These are phyloP conservation scores for Fragosphaeria purpurea DNA, from an alignment of 2,329 filamentous ascomycete species.

Conservation along the genomic window DNA sequence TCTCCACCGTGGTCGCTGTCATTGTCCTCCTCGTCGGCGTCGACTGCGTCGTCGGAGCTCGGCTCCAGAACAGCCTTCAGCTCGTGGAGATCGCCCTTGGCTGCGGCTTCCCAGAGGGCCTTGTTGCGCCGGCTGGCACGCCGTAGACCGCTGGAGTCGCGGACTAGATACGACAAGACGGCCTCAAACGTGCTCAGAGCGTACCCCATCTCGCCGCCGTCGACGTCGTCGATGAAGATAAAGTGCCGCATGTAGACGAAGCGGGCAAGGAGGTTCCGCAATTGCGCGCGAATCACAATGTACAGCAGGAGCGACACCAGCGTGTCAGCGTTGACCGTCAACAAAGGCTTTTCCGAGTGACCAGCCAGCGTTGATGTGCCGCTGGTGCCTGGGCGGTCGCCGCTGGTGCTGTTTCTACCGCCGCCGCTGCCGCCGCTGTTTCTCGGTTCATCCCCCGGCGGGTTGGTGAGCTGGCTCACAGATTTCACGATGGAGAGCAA, in stretches of 20 bases:
- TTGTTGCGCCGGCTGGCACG: conserved; percentile 80
- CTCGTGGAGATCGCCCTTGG: conserved; percentile 63
- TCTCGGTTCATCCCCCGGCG: conserved; percentile 15
- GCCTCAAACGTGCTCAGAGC: conserved; percentile 93
- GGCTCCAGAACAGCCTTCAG: conserved; percentile 75
- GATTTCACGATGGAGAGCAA: conserved; percentile 73
- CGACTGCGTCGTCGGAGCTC: conserved; percentile 37
- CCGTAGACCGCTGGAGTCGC: conserved; percentile 71
- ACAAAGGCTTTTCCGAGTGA: conserved; percentile 41
- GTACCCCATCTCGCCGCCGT: conserved; percentile 92
- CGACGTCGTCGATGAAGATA: conserved; percentile 95
- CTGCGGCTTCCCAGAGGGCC: conserved; percentile 76
- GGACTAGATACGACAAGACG: conserved; percentile 76
- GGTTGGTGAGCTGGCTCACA: conserved; percentile 58
- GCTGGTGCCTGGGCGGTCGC: background rate
- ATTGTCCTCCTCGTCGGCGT: conserved; percentile 30
- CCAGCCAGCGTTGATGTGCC: background rate
- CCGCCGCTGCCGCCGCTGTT: background rate
- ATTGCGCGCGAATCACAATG: conserved; percentile 83
- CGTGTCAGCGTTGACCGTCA: conserved; percentile 73
- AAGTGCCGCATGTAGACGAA: conserved; percentile 95
- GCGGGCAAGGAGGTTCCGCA: conserved; percentile 77
- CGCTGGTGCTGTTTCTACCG: background rate
- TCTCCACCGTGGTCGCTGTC: conserved; percentile 5
- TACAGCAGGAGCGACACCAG: conserved; percentile 84